Base-by-base conservation (phyloP, 768 basidiomycete species). In the Calvatia gigantea region DNA sequence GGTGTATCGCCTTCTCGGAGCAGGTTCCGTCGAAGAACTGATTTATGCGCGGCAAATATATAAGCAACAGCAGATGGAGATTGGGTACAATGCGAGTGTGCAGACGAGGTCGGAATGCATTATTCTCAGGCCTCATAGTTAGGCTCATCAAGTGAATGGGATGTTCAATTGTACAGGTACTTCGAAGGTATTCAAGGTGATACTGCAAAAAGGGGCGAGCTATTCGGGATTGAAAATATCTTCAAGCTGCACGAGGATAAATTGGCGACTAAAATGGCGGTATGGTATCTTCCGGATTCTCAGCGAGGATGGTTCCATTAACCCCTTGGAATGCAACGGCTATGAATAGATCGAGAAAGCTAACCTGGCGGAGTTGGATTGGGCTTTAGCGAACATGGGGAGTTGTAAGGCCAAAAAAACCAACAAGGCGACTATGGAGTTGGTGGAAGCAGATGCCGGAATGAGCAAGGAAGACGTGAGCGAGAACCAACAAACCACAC, bases 61-160 rank as follows among this genome's bases (percentile, higher is more conserved):
- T 71, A 95, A 95, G 66, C 91, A 94, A 60, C 94, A 95, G 65
- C 89, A 92, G 64, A 93, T 93, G 89, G 83, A 84, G n/a, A 91
- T 93, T 43, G 92, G 84, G 0, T 94, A 94, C 66, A 81, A 88
- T 58, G 88, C 87, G 1, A 91, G 88, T 61, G 73, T 90, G 7
- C 91, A 94, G 63, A 92, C 91, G 0, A 79, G 91, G 86, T 86
- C 63, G 38, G 66, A 42, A 21, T 12, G 46, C n/a, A n/a, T n/a
- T 19, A 17, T 9, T 46, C 6, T 38, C 4, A 56, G 3, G 7
- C 1, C n/a, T 55, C 33, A 42, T n/a, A n/a, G 19, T 33, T 39
- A 8, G 56, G 5, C 12, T 4, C n/a, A n/a, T n/a, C n/a, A n/a
- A n/a, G n/a, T n/a, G n/a, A n/a, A n/a, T n/a, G n/a, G n/a, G n/a